Conservation (phyloP, 2,329 filamentous ascomycete species). For the Cladosporium halotolerans region DNA sequence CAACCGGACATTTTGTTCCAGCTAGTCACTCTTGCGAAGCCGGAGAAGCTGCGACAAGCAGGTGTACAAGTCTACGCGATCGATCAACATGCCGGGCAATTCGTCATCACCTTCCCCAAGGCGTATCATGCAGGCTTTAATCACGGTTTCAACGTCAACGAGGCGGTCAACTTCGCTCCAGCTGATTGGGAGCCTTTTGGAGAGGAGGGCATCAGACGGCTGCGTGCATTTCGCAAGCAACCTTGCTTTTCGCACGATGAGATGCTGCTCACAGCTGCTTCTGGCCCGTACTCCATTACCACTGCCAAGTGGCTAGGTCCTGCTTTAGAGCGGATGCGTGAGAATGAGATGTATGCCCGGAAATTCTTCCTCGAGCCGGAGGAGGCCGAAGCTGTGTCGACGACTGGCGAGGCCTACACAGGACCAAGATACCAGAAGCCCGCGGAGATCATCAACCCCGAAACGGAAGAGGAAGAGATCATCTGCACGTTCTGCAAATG, state of each 20-base stretch:
- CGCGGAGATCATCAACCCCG: constrained; percentile 50
- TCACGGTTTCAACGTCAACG: constrained; percentile 96
- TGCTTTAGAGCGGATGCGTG: constrained; percentile 70
- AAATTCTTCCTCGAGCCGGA: constrained; percentile 58
- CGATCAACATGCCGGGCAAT: constrained; percentile 92
- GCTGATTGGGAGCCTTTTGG: constrained; percentile 92
- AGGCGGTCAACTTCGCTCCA: constrained; percentile 96
- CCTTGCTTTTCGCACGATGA: constrained; percentile 98
- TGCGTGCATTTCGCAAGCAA: constrained; percentile 82
- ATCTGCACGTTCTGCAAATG: constrained; percentile 88
- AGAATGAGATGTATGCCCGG: constrained; percentile 65
- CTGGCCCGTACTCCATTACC: constrained; percentile 71
- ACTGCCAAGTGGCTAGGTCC: constrained; percentile 94
- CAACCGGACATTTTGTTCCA: constrained; percentile 96
- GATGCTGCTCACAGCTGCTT: constrained; percentile 81
- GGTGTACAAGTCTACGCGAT: constrained; percentile 88
- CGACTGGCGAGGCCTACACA: constrained; percentile 23
- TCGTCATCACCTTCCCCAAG: constrained; percentile 93
- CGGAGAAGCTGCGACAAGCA: constrained; percentile 85
- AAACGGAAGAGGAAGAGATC: constrained; percentile 85
- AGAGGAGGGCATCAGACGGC: constrained; percentile 73
- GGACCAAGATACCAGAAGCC: constrained; percentile 37
- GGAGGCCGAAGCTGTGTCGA: constrained; percentile 38
- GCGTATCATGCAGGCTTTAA: constrained; percentile 98
- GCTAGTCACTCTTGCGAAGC: constrained; percentile 89